Conservation (phyloP, 805 yeast genomes). For the Wickerhamomyces rabaulensis region DNA sequence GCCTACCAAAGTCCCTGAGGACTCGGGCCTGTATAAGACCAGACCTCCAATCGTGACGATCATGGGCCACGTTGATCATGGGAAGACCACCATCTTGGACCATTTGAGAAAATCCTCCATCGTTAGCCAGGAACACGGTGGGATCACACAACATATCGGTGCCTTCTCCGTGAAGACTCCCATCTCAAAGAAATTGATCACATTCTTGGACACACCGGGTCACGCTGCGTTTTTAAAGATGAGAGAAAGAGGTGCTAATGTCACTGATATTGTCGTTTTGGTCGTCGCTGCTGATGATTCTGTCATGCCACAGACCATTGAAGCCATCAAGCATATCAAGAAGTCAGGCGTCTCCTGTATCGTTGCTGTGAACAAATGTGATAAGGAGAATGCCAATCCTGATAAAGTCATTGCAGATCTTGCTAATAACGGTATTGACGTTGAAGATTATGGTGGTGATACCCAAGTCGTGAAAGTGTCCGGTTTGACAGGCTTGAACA, state of each 20-base stretch:
- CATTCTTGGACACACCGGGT: slow-evolving; percentile 96
- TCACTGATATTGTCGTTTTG: slow-evolving; percentile 86
- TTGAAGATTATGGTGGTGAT: slow-evolving; percentile 94
- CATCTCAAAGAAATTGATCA: slow-evolving; percentile 64
- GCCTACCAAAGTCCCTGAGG: slow-evolving; percentile 40
- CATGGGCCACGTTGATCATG: slow-evolving; percentile 99
- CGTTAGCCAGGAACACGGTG: slow-evolving; percentile 85
- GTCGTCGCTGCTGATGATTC: slow-evolving; percentile 98
- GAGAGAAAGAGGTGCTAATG: slow-evolving; percentile 94
- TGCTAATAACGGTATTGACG: slow-evolving; percentile 70
- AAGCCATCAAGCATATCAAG: slow-evolving; percentile 90
- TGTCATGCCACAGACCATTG: slow-evolving; percentile 95
- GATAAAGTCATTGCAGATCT: slow-evolving; percentile 77
- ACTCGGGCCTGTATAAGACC: slow-evolving; percentile 46
- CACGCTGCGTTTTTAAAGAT: slow-evolving; percentile 95
- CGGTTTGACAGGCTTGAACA: slow-evolving; percentile 84
- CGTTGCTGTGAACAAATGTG: slow-evolving; percentile 92
- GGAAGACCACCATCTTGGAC: slow-evolving; percentile 92
- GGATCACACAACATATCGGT: slow-evolving; percentile 97
- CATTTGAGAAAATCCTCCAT: slow-evolving; percentile 78
- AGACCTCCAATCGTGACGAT: slow-evolving; percentile 95
- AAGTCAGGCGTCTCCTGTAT: slow-evolving; percentile 76
- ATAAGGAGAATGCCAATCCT: slow-evolving; percentile 68
- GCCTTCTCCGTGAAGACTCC: slow-evolving; percentile 89
- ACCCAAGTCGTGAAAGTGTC: slow-evolving; percentile 84